Evolutionary conservation across 345 rosid species (phyloP).

Genomic region (Pugionium cornutum): DNA sequence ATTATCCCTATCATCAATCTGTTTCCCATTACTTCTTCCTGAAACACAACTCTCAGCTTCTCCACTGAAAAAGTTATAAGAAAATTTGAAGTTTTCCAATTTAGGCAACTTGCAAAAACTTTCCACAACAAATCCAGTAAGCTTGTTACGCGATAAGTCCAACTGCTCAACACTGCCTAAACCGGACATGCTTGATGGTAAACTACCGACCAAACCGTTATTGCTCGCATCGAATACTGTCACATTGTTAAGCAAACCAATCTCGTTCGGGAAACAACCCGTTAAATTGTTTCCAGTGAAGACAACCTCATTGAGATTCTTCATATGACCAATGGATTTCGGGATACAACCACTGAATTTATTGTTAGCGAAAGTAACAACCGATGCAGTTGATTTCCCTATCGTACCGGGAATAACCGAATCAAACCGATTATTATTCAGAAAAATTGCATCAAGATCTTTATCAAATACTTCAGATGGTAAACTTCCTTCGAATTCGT

Average conservation of each 20-base stretch:
- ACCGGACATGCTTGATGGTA: slow-evolving; percentile 46
- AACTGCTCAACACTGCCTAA: slow-evolving; percentile 44
- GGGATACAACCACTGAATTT: slow-evolving; percentile 65
- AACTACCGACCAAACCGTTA: slow-evolving; percentile 50
- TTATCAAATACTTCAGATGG: slow-evolving; percentile 54
- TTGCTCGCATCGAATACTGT: slow-evolving; percentile 52
- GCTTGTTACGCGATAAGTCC: slow-evolving; percentile 44
- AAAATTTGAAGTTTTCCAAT: slow-evolving; percentile 52
- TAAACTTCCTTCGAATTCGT: slow-evolving; percentile 62
- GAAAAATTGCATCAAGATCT: slow-evolving; percentile 63
- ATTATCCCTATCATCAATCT: slow-evolving; percentile 47
- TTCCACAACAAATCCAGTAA: slow-evolving; percentile 54
- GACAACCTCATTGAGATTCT: slow-evolving; percentile 53
- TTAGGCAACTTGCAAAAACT: slow-evolving; percentile 48
- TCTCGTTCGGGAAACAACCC: slow-evolving; percentile 65
- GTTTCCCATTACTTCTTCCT: slow-evolving; percentile 37
- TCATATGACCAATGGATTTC: slow-evolving; percentile 54
- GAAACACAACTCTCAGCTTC: slow-evolving; percentile 52
- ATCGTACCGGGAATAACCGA: slow-evolving; percentile 53
- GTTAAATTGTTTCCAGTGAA: slow-evolving; percentile 53
- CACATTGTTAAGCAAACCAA: slow-evolving; percentile 54
- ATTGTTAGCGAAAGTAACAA: slow-evolving; percentile 60
- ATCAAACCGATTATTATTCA: slow-evolving; percentile 62
- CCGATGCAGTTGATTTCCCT: slow-evolving; percentile 57
- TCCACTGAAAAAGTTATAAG: slow-evolving; percentile 55